A percentile compares a stretch with the other conserved stretches of the same genome.
Conservation (phyloP, 805 yeast species). For the Cyberlindnera maclurae region DNA sequence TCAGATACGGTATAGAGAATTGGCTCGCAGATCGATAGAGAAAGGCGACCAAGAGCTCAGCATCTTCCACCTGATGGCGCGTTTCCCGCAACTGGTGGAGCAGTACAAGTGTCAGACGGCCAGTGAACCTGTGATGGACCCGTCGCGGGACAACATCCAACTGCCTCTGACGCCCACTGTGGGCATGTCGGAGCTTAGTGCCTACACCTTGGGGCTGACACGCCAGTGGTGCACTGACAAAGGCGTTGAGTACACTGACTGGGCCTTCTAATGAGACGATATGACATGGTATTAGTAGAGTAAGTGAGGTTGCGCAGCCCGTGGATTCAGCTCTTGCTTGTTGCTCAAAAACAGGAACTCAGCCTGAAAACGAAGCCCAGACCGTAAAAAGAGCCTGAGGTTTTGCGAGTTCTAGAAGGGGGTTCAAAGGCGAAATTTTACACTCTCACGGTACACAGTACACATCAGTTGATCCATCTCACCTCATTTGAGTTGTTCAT, state of each 20-base stretch:
- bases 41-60: constrained; percentile 8
- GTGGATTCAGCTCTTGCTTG: too few species aligned
- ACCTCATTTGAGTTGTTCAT: too few species aligned
- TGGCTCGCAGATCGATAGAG: constrained; percentile 5
- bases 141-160: constrained; percentile 2
- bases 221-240: constrained; percentile 11
- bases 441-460: too few species aligned
- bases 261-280: constrained; percentile 5
- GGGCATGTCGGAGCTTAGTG: not conserved
- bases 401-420: too few species aligned
- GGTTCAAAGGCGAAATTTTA: too few species aligned
- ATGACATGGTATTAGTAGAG: not conserved
- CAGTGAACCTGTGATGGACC: constrained; percentile 2
- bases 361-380: too few species aligned
- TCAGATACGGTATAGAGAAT: constrained; percentile 6
- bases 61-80: constrained; percentile 7
- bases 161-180: not conserved
- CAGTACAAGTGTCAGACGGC: constrained; percentile 1
- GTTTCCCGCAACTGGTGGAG: constrained; percentile 9
- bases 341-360: too few species aligned
- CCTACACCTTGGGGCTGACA: constrained; percentile 5
- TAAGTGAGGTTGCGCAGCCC: too few species aligned
- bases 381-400: too few species aligned
- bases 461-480: too few species aligned
- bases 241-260: constrained; percentile 3